Base-by-base conservation (phyloP, 2,329 filamentous ascomycete genomes). In the Esteya vermicola region DNA sequence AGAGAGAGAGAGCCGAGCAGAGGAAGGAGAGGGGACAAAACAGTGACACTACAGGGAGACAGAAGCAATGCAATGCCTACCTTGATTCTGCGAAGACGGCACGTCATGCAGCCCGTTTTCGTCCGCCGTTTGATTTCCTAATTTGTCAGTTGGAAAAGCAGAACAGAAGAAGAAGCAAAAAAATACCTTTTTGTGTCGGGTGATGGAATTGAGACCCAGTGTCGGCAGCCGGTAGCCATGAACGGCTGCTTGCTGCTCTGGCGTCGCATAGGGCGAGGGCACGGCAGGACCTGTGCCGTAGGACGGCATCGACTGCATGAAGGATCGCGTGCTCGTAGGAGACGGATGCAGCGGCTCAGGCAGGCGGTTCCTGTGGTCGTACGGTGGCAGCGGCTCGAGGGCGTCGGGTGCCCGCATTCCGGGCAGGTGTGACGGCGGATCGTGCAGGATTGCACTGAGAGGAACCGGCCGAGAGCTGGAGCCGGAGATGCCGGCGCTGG, bases 111-210 rank as follows among this genome's bases (percentile, higher is more conserved):
- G n/a, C 72, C 72, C 2, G 72, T 76, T 55, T 76, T 76, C 35
- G 72, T 76, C 49, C 72, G 67, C 45, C 72, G 66, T 55, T 75
- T 76, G 51, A 76, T 76, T 54, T 76, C 72, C 72, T 76, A n/a
- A n/a, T n/a, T n/a, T n/a, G n/a, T n/a, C n/a, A n/a, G n/a, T n/a
- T n/a, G n/a, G 22, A 27, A 27, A 47, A 47, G 33, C 47, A 48
- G 39, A 26, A 45, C 44, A 47, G 41, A 43, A 42, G 45, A 43
- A 40, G 47, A 43, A 45, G 35, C 28, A 53, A 55, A 36, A 40
- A 41, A 59, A 41, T 63, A 74, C 71, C 68, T 75, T 75, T 50
- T 75, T 75, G 31, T 71, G 67, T 18, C 68, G 66, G 9, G 33
- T 27, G 3, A 44, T 25, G 13, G 20, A 31, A 8, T 34, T 21